These are phyloP conservation scores for Sporisorium scitamineum DNA, from an alignment of 1,284 basidiomycete species.

Conservation along the genomic window DNA sequence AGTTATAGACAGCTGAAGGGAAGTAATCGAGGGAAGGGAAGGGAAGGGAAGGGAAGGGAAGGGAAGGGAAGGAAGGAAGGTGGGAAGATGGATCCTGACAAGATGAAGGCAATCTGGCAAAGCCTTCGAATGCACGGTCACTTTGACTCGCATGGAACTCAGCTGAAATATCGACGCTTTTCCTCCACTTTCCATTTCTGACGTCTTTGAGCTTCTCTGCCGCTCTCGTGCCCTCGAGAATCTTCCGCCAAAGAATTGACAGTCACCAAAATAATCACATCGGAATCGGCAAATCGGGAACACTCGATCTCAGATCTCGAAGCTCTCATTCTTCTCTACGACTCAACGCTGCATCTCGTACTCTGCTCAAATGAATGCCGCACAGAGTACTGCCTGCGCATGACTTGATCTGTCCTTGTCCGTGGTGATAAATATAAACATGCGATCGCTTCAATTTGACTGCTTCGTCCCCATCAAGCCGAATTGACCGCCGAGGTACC, in stretches of 20 bases:
- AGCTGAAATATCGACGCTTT: conserved; percentile 15
- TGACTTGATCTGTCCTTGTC: not conserved
- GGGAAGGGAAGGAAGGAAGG: not conserved
- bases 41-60: too few relatives aligned
- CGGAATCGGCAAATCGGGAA: not conserved
- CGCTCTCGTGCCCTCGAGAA: conserved; percentile 31
- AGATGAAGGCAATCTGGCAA: too few relatives aligned
- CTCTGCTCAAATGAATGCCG: not conserved
- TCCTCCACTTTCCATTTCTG: conserved; percentile 38
- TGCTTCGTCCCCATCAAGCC: conserved; percentile 4
- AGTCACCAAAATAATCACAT: not conserved
- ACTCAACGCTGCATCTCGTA: not conserved
- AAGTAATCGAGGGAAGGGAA: not conserved
- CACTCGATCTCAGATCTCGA: not conserved
- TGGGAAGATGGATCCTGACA: too few relatives aligned
- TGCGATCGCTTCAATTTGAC: not conserved
- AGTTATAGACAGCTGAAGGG: not conserved
- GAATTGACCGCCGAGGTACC: conserved; percentile 37
- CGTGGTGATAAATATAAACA: not conserved
- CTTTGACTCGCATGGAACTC: conserved; percentile 7
- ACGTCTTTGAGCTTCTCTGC: conserved; percentile 25
- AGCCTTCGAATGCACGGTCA: not conserved
- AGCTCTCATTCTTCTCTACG: not conserved
- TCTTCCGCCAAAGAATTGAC: conserved; percentile 9
- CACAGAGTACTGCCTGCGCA: not conserved